phyloP scores from a whole-genome alignment of 371 early-diverging fungal species.

The Saksenaea vasiformis region DNA sequence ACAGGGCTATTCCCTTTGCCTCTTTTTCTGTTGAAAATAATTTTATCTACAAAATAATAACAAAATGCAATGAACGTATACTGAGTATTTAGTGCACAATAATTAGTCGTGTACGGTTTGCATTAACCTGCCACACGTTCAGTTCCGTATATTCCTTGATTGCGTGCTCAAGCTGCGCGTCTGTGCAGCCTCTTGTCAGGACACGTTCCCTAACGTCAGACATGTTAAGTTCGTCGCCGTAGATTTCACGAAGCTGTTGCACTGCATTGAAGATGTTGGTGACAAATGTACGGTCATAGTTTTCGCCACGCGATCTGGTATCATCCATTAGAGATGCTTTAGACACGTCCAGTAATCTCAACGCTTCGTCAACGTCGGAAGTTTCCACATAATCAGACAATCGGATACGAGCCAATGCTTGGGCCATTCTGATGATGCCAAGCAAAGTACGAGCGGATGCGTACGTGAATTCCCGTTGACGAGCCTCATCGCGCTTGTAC shows the following conservation, averaged over 20 bases:
- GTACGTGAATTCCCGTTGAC: constrained; percentile 62
- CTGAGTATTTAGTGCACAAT: constrained; percentile 40
- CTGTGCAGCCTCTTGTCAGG: constrained; percentile 75
- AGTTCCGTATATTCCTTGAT: constrained; percentile 71
- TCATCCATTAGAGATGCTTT: constrained; percentile 66
- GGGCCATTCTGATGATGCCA: constrained; percentile 91
- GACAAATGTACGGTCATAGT: constrained; percentile 43
- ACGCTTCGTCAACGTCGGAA: constrained; percentile 94
- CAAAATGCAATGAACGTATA: constrained; percentile 1
- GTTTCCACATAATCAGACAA: constrained; percentile 77
- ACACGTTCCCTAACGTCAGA: constrained; percentile 69
- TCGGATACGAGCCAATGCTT: constrained; percentile 89
- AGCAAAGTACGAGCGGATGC: constrained; percentile 84
- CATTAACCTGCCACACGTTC: constrained; percentile 76
- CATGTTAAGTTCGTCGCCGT: constrained; percentile 34
- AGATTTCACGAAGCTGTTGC: constrained; percentile 35
- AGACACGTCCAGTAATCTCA: constrained; percentile 89
- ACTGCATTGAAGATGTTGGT: constrained; percentile 68
- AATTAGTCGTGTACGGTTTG: constrained; percentile 62
- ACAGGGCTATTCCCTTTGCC: background rate
- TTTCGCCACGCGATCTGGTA: constrained; percentile 16
- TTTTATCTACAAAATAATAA: constrained; percentile 6
- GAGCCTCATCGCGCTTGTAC: constrained; percentile 67
- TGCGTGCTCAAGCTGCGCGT: constrained; percentile 71
- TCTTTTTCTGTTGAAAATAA: background rate